These are phyloP conservation scores for Aureobasidium mangrovei DNA, from an alignment of 2,329 filamentous ascomycete species.

Conservation along the genomic window DNA sequence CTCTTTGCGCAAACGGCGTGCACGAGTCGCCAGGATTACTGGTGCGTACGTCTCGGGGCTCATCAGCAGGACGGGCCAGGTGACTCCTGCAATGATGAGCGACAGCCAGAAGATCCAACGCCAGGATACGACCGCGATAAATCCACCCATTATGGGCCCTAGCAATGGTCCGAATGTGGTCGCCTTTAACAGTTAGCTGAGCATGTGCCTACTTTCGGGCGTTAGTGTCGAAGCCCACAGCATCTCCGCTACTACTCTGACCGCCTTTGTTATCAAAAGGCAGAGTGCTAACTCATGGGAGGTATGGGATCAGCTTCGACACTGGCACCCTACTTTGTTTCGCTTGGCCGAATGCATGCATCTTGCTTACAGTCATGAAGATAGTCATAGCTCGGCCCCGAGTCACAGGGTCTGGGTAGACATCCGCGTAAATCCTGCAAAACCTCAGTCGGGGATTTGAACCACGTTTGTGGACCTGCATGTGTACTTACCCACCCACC, in stretches of 20 bases:
- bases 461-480: constrained; percentile 21
- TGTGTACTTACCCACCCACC: constrained; percentile 35
- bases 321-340: neutral
- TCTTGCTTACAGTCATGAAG: constrained; percentile 48
- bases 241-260: neutral
- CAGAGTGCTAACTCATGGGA: neutral
- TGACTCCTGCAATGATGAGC: constrained; percentile 57
- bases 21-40: constrained; percentile 40
- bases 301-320: neutral
- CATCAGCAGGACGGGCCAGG: constrained; percentile 51
- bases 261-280: neutral
- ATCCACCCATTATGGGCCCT: constrained; percentile 57
- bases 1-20: constrained; percentile 47
- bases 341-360: neutral
- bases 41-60: constrained; percentile 47
- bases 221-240: neutral
- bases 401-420: constrained; percentile 48
- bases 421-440: constrained; percentile 53
- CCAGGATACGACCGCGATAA: constrained; percentile 54
- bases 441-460: neutral
- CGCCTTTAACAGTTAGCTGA: neutral
- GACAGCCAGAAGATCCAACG: constrained; percentile 64
- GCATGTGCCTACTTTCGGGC: neutral
- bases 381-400: constrained; percentile 53
- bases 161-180: constrained; percentile 60